Percentiles rank a stretch among this genome's conserved stretches.
These are phyloP conservation scores for Stipa capillata DNA, from an alignment of 176 grass and related monocot genomes.

Conservation along the genomic window DNA sequence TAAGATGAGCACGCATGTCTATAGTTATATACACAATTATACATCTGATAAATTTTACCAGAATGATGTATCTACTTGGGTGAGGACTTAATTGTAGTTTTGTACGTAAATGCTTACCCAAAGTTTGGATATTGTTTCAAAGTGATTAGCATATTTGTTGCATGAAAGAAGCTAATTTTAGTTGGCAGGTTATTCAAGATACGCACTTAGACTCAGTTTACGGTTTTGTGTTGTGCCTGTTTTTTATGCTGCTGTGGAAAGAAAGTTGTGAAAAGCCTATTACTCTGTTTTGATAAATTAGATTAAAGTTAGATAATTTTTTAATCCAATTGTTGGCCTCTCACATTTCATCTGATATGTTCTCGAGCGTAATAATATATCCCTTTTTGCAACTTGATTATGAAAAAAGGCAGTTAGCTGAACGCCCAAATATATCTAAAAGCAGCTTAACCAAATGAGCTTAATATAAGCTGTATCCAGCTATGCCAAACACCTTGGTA, in stretches of 20 bases:
- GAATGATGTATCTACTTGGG: not conserved
- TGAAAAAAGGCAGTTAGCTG: not conserved
- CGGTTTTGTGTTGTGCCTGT: not conserved
- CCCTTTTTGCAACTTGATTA: not conserved
- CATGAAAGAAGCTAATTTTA: not conserved
- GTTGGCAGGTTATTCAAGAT: not conserved
- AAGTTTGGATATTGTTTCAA: not conserved
- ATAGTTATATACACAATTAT: not conserved
- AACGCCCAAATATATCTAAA: not conserved
- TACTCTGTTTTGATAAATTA: not conserved
- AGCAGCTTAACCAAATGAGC: not conserved
- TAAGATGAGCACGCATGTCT: not conserved
- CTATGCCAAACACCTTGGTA: no score
- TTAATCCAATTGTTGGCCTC: not conserved
- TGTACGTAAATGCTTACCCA: no score
- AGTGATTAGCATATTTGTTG: not conserved
- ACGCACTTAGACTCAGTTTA: not conserved
- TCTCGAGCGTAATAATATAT: not conserved
- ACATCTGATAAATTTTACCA: not conserved
- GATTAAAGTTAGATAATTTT: not conserved
- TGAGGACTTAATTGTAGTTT: not conserved
- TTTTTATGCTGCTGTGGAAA: not conserved
- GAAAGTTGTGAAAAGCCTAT: not conserved
- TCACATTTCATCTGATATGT: not conserved
- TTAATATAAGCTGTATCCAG: no score